Evolutionary conservation across 108 stramenopile genomes (phyloP).

Genomic region (Cafeteria roenbergensis): DNA sequence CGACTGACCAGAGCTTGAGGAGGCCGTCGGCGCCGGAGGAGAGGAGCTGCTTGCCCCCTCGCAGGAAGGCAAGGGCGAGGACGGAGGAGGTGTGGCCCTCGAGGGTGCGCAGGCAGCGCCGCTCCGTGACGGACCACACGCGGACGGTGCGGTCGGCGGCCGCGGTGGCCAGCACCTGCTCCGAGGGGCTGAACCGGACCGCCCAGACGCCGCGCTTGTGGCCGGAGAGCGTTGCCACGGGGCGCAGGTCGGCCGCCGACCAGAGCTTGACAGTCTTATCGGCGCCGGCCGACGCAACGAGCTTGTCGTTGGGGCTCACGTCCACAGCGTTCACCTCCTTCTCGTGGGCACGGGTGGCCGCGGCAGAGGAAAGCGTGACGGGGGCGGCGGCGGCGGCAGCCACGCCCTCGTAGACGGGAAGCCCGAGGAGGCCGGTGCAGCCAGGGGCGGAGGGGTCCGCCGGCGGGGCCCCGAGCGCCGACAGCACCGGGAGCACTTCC

Average conservation of each 20-base stretch:
- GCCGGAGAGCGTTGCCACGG: slow-evolving; percentile 62
- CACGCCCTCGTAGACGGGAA: too few species aligned
- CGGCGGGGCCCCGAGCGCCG: too few species aligned
- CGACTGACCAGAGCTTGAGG: slow-evolving; percentile 81
- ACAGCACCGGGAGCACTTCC: too few species aligned
- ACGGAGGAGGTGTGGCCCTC: slow-evolving; percentile 83
- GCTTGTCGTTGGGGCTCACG: not conserved
- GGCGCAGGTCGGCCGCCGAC: not conserved
- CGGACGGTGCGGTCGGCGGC: slow-evolving; percentile 81
- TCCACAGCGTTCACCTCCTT: not conserved
- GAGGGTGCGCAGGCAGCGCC: slow-evolving; percentile 70
- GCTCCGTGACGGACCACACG: slow-evolving; percentile 77
- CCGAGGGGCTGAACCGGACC: slow-evolving; percentile 76
- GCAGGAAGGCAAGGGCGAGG: slow-evolving; percentile 61
- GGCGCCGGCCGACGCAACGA: not conserved
- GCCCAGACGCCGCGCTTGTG: slow-evolving; percentile 91
- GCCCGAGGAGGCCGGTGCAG: too few species aligned
- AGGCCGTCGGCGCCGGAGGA: slow-evolving; percentile 83
- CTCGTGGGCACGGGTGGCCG: not conserved
- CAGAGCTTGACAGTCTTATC: slow-evolving; percentile 4
- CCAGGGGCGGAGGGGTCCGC: too few species aligned
- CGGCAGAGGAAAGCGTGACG: too few species aligned
- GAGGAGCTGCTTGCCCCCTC: slow-evolving; percentile 60
- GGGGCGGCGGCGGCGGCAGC: too few species aligned
- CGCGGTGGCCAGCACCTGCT: slow-evolving; percentile 74